Base-by-base conservation (phyloP, 768 basidiomycete genomes). In the Fomitopsis serialis region DNA sequence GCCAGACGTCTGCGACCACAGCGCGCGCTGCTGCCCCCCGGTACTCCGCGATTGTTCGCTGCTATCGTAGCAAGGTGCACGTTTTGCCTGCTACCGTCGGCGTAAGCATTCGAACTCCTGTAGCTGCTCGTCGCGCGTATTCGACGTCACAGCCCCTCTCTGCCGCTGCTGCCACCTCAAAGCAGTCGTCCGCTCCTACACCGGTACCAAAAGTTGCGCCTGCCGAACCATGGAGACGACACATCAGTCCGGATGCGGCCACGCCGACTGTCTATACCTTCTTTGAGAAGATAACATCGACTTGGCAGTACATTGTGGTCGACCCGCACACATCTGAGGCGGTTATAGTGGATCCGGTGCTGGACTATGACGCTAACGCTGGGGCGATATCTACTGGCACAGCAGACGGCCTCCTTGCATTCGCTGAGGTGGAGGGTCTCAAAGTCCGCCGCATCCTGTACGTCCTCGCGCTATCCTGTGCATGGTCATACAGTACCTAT, bases 301-400 rank as follows among this genome's bases (percentile, higher is more conserved):
- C 65, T 40, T 66, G 81, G 57, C 81, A 83, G 64, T 79, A 79
- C 53, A 73, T 85, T 57, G 79, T 81, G 57, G 76, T 72, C 17
- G 82, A 83, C 60, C 79, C 80, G 4, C 68, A 69, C 36, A 82
- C 80, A 52, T 59, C 63, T n/a, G 75, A 80, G 25, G 78, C 67
- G 2, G 67, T 64, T 40, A 55, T 73, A 21, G 68, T 73, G 55
- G 69, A 72, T 49, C 59, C 69, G 13, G 71, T 72, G 3, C 62
- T 72, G 12, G 68, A 72, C 51, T 73, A 71, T 45, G 64, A 73
- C 13, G 62, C 63, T 6, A 57, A 64, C 10, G 68, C 66, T 0
- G 68, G 68, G 9, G 54, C 58, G 0, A 57, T 69, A 40, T 64
- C 65, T 11, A 72, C 71, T 3, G 40, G 57, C 10, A 66, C 71